Conservation (phyloP, 108 stramenopile species). For the Hondaea fermentalgiana region DNA sequence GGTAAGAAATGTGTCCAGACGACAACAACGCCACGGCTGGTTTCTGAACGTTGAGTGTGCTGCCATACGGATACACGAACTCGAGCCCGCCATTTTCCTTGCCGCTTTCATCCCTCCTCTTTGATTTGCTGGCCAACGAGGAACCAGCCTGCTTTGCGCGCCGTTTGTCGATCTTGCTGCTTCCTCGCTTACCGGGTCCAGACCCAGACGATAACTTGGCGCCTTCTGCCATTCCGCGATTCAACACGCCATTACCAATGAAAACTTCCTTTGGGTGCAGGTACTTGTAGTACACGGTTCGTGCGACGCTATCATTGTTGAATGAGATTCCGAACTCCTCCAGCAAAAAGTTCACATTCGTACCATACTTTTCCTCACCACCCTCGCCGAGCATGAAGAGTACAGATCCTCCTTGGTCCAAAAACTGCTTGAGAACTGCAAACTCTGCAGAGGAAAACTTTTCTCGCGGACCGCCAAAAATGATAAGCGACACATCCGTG, state of each 20-base stretch:
- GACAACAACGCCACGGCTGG: conserved; percentile 57
- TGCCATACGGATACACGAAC: conserved; percentile 72
- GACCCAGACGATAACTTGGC: not conserved
- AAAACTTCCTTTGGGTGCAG: conserved; percentile 69
- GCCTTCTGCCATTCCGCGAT: conserved; percentile 45
- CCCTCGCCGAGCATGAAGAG: conserved; percentile 56
- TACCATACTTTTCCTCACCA: conserved; percentile 43
- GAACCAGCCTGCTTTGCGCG: not conserved
- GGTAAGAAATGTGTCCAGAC: conserved; percentile 65
- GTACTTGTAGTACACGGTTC: conserved; percentile 64
- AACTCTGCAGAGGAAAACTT: conserved; percentile 47
- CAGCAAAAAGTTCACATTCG: conserved; percentile 65
- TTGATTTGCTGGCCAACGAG: not conserved
- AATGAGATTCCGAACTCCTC: conserved; percentile 56
- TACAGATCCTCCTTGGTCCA: conserved; percentile 57
- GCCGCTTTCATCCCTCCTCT: not conserved
- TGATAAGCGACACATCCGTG: conserved; percentile 29
- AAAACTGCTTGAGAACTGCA: conserved; percentile 36
- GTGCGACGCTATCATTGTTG: conserved; percentile 47
- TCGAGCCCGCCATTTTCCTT: conserved; percentile 17
- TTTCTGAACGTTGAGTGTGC: conserved; percentile 51
- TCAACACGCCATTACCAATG: conserved; percentile 61
- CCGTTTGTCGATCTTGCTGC: not conserved
- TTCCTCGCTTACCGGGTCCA: not conserved
- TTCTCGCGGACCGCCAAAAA: conserved; percentile 49